Conservation (phyloP, 768 basidiomycete genomes). For the Sarcodon sp. region DNA sequence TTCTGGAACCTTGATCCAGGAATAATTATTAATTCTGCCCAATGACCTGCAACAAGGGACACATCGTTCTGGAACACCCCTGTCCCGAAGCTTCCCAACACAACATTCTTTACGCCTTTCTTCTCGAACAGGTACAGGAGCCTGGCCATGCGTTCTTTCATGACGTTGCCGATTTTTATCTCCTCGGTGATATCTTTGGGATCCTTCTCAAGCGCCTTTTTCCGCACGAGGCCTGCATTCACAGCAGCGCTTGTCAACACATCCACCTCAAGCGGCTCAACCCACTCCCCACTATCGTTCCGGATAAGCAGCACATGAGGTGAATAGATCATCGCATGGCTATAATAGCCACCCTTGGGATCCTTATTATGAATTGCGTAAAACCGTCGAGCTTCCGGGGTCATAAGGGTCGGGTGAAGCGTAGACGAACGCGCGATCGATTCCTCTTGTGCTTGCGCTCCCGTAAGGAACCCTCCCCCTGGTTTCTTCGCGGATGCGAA, state of each 20-base stretch:
- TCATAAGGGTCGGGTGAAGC: constrained; percentile 49
- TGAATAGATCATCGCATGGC: constrained; percentile 72
- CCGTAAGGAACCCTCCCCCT: constrained; percentile 64
- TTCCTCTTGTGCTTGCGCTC: constrained; percentile 73
- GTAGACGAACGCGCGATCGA: constrained; percentile 68
- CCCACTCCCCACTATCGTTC: constrained; percentile 44
- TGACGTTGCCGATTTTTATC: constrained; percentile 33
- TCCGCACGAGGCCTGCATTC: constrained; percentile 44
- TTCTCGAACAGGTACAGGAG: constrained; percentile 54
- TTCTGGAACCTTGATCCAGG: constrained; percentile 38
- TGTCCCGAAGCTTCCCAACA: constrained; percentile 69
- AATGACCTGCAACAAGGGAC: constrained; percentile 41
- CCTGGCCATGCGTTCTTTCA: constrained; percentile 63
- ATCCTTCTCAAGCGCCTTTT: constrained; percentile 8
- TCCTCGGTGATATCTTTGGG: constrained; percentile 12
- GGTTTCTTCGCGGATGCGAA: constrained; percentile 69
- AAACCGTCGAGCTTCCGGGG: constrained; percentile 41
- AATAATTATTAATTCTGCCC: constrained; percentile 44
- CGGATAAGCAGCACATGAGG: constrained; percentile 51
- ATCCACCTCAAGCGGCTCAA: constrained; percentile 45
- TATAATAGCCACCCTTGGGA: constrained; percentile 43
- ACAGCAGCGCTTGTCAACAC: constrained; percentile 67
- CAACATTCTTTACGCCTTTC: constrained; percentile 42
- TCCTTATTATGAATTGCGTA: constrained; percentile 43
- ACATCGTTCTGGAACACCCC: constrained; percentile 65